phyloP scores from a whole-genome alignment of 2,329 filamentous ascomycete genomes.

The Metarhizium humberi region DNA sequence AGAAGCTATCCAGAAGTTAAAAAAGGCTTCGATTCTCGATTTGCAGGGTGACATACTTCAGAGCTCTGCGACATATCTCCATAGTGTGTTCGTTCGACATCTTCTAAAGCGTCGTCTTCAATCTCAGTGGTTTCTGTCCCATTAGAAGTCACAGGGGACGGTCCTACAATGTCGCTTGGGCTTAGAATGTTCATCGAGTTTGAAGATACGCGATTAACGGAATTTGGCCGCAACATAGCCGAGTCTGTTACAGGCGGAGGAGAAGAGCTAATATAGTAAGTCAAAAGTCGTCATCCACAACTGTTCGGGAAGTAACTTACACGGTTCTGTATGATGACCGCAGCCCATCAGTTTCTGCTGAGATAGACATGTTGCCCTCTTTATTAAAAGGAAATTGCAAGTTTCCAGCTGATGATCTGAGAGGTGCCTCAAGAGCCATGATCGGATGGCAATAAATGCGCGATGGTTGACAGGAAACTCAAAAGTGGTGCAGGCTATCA shows the following conservation, averaged over 20 bases:
- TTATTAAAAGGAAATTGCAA: conserved; percentile 29
- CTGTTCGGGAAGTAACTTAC: conserved; percentile 27
- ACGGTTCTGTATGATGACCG: conserved; percentile 40
- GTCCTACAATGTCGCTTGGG: conserved; percentile 64
- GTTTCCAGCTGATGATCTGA: conserved; percentile 52
- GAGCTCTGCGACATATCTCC: conserved; percentile 14
- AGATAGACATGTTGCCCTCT: conserved; percentile 43
- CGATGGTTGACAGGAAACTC: conserved; percentile 1
- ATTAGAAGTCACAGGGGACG: conserved; percentile 77
- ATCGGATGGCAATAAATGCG: conserved; percentile 2
- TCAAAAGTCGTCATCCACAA: conserved; percentile 1
- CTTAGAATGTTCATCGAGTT: conserved; percentile 48
- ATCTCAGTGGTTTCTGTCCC: conserved; percentile 78
- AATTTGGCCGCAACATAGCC: conserved; percentile 41
- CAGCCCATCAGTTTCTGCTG: conserved; percentile 40
- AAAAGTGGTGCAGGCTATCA: neutral
- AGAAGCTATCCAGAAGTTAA: conserved; percentile 29
- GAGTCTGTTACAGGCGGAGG: conserved; percentile 30
- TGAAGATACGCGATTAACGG: conserved; percentile 37
- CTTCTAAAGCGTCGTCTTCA: conserved; percentile 64
- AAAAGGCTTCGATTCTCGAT: neutral
- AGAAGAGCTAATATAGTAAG: conserved; percentile 20
- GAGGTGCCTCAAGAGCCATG: conserved; percentile 39
- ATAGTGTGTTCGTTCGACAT: conserved; percentile 30
- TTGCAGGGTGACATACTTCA: conserved; percentile 16